These are phyloP conservation scores for Arachnomyces sp. DNA, from an alignment of 2,329 filamentous ascomycete species.

Conservation along the genomic window DNA sequence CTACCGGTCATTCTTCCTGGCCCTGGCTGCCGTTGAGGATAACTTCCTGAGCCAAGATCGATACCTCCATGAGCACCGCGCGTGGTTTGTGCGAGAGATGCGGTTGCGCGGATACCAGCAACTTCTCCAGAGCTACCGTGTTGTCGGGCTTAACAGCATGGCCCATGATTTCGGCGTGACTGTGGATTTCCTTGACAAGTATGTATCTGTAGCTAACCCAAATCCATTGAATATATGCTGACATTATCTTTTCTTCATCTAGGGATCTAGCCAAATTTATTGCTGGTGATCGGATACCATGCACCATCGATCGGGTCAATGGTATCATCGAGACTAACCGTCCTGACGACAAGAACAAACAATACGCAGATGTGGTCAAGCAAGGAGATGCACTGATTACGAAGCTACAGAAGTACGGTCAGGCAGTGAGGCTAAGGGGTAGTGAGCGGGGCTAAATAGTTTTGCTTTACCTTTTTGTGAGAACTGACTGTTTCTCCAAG, in stretches of 20 bases:
- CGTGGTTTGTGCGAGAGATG: slow-evolving; percentile 99
- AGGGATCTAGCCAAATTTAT: slow-evolving; percentile 97
- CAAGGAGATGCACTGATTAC: slow-evolving; percentile 97
- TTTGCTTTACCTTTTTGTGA: no score
- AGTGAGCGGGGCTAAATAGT: slow-evolving; percentile 70
- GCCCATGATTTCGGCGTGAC: slow-evolving; percentile 94
- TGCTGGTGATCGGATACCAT: slow-evolving; percentile 84
- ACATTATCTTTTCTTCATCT: not conserved
- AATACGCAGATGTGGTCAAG: slow-evolving; percentile 96
- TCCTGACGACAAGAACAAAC: slow-evolving; percentile 98
- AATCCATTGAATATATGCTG: not conserved
- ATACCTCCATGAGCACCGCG: slow-evolving; percentile 90
- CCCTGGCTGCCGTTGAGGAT: slow-evolving; percentile 83
- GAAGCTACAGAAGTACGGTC: slow-evolving; percentile 98
- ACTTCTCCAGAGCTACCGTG: slow-evolving; percentile 91
- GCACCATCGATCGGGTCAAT: slow-evolving; percentile 94
- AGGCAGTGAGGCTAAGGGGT: slow-evolving; percentile 85
- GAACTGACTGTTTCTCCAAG: no score
- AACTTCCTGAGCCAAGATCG: slow-evolving; percentile 90
- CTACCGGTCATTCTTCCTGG: slow-evolving; percentile 89
- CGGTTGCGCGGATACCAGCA: slow-evolving; percentile 92
- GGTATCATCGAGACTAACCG: slow-evolving; percentile 97
- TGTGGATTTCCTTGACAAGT: slow-evolving; percentile 93
- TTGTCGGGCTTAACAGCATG: slow-evolving; percentile 96
- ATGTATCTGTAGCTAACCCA: slow-evolving; percentile 30